Conservation (phyloP, 2,329 filamentous ascomycete genomes). For the Fusarium redolens region DNA sequence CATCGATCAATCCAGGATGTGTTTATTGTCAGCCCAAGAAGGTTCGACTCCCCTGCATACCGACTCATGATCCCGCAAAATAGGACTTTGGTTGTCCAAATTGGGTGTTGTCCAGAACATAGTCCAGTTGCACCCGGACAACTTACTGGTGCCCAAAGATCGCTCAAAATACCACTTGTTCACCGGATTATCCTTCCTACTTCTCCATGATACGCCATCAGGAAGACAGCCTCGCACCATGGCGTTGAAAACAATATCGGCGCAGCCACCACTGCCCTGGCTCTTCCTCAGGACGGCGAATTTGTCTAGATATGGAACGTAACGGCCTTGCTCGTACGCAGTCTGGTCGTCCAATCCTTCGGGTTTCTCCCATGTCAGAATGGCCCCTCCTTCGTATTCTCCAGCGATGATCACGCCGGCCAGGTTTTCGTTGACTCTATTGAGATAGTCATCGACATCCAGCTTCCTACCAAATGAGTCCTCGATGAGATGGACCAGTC, state of each 20-base stretch:
- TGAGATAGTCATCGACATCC: conserved; percentile 84
- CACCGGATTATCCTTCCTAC: conserved; percentile 89
- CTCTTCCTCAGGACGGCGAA: conserved; percentile 91
- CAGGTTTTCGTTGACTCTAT: conserved; percentile 81
- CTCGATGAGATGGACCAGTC: conserved; percentile 88
- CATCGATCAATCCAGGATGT: conserved; percentile 63
- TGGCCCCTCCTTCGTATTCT: conserved; percentile 94
- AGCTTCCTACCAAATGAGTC: conserved; percentile 91
- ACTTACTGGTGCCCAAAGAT: conserved; percentile 83
- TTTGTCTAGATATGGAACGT: conserved; percentile 96
- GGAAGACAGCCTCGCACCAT: conserved; percentile 94
- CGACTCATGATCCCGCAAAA: conserved; percentile 76
- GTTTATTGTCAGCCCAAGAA: conserved; percentile 70
- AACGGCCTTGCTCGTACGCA: conserved; percentile 66
- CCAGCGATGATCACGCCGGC: conserved; percentile 95
- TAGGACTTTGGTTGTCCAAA: conserved; percentile 64
- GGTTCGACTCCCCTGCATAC: conserved; percentile 76
- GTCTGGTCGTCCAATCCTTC: conserved; percentile 66
- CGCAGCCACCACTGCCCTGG: conserved; percentile 91
- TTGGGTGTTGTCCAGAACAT: conserved; percentile 97
- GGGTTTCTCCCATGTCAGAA: conserved; percentile 93
- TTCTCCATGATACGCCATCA: conserved; percentile 90
- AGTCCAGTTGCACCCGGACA: conserved; percentile 87
- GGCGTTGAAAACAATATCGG: conserved; percentile 94
- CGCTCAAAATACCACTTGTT: conserved; percentile 99